phyloP scores from a whole-genome alignment of 208 protist genomes.

The Crithidia sp. region DNA sequence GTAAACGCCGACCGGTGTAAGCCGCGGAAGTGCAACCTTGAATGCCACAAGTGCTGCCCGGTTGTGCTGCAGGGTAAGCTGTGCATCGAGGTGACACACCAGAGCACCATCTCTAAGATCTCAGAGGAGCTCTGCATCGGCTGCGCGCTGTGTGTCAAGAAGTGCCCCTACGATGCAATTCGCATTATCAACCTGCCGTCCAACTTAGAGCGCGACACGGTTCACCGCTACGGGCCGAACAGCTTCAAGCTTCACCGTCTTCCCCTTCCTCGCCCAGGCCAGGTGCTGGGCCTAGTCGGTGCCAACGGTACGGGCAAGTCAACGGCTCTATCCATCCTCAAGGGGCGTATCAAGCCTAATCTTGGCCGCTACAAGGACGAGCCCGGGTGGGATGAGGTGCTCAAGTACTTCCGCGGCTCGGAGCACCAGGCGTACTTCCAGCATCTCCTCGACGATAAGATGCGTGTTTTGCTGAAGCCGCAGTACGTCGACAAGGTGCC shows the following conservation, averaged over 20 bases:
- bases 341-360: slow-evolving; percentile 99
- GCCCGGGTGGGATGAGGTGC: slow-evolving; percentile 98
- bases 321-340: slow-evolving; percentile 99
- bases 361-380: slow-evolving; percentile 96
- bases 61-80: slow-evolving; percentile 98
- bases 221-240: slow-evolving; percentile 99
- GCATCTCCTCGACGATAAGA: slow-evolving; percentile 97
- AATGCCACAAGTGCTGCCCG: slow-evolving; percentile 99
- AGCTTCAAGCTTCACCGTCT: slow-evolving; percentile 99
- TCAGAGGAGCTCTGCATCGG: slow-evolving; percentile 99
- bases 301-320: slow-evolving; percentile 99
- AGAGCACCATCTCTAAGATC: slow-evolving; percentile 95
- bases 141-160: slow-evolving; percentile 99
- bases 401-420: slow-evolving; percentile 98
- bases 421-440: slow-evolving; percentile 99
- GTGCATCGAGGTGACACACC: slow-evolving; percentile 99
- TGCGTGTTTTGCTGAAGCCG: slow-evolving; percentile 98
- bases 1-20: slow-evolving; percentile 99
- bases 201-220: slow-evolving; percentile 97
- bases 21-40: slow-evolving; percentile 98
- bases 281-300: slow-evolving; percentile 99
- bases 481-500: slow-evolving; percentile 99
- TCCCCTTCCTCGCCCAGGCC: slow-evolving; percentile 97
- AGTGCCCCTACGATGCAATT: slow-evolving; percentile 99
- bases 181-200: slow-evolving; percentile 99